phyloP scores from a whole-genome alignment of 1,284 basidiomycete genomes.

The Heterobasidion occidentale region DNA sequence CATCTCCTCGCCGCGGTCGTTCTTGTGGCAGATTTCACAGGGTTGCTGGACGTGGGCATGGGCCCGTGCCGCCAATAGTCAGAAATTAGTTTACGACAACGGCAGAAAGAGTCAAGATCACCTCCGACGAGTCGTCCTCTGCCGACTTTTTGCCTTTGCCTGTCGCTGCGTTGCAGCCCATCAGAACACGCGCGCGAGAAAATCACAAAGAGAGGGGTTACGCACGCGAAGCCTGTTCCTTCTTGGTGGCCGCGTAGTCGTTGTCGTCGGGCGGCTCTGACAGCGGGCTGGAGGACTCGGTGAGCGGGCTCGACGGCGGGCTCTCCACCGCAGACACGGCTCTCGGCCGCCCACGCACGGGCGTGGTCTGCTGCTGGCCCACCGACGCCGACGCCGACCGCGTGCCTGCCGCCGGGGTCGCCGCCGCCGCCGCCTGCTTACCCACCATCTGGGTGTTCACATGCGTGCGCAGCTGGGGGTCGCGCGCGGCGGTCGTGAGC shows the following conservation, averaged over 20 bases:
- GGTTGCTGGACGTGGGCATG: slow-evolving; percentile 34
- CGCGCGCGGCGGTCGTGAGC: slow-evolving; percentile 13
- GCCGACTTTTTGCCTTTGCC: neutral
- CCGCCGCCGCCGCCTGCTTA: neutral
- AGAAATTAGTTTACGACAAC: neutral
- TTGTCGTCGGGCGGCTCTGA: slow-evolving; percentile 73
- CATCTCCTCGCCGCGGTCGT: slow-evolving; percentile 85
- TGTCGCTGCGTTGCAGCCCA: neutral
- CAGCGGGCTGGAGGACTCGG: slow-evolving; percentile 65
- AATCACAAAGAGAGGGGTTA: neutral
- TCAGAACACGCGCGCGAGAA: neutral
- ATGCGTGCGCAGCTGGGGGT: slow-evolving; percentile 34
- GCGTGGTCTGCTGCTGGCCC: neutral
- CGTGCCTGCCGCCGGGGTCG: neutral
- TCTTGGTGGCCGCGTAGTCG: slow-evolving; percentile 34
- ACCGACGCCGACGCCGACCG: neutral
- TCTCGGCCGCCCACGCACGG: slow-evolving; percentile 14
- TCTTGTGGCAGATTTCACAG: slow-evolving; percentile 89
- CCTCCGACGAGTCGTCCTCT: slow-evolving; percentile 11
- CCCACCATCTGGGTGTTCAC: slow-evolving; percentile 26
- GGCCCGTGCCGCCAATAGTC: neutral
- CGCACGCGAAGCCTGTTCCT: slow-evolving; percentile 5
- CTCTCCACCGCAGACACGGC: slow-evolving; percentile 23
- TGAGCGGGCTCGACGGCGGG: slow-evolving; percentile 65
- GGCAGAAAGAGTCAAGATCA: neutral